phyloP scores from a whole-genome alignment of 768 basidiomycete species.

The Paxillus involutus region DNA sequence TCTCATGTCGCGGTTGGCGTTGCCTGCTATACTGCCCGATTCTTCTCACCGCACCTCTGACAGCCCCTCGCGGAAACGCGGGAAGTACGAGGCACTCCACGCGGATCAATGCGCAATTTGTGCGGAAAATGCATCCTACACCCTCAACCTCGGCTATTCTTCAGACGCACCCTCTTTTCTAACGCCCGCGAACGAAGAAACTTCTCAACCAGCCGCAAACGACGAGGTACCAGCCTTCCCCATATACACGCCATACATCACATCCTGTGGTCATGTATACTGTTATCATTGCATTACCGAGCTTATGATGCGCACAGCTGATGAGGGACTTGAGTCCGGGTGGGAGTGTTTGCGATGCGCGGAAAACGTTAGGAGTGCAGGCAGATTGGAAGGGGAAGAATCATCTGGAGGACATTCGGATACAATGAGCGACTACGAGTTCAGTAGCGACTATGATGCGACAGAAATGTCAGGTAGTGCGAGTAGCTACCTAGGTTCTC shows the following conservation, averaged over 20 bases:
- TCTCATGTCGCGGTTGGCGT: conserved; percentile 22
- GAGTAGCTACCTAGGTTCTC: conserved; percentile 37
- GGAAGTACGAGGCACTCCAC: conserved; percentile 71
- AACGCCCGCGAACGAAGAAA: conserved; percentile 18
- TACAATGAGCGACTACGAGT: conserved; percentile 55
- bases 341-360: conserved; percentile 89
- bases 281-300: conserved; percentile 94
- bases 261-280: conserved; percentile 83
- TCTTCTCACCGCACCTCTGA: conserved; percentile 15
- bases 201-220: conserved; percentile 14
- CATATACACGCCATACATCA: conserved; percentile 78
- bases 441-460: conserved; percentile 45
- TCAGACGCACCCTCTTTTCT: conserved; percentile 44
- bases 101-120: conserved; percentile 89
- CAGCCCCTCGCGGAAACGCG: conserved; percentile 30
- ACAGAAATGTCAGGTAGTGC: conserved; percentile 58
- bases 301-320: conserved; percentile 70
- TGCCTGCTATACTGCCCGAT: conserved; percentile 34
- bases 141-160: conserved; percentile 54
- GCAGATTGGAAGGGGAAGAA: conserved; percentile 45
- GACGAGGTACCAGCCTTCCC: conserved; percentile 55
- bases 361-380: conserved; percentile 60
- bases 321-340: conserved; percentile 52
- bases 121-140: conserved; percentile 68
- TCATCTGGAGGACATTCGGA: conserved; percentile 22